These are phyloP conservation scores for Polytrichum commune DNA, from an alignment of 225 moss, liverwort and hornwort genomes.

Conservation along the genomic window DNA sequence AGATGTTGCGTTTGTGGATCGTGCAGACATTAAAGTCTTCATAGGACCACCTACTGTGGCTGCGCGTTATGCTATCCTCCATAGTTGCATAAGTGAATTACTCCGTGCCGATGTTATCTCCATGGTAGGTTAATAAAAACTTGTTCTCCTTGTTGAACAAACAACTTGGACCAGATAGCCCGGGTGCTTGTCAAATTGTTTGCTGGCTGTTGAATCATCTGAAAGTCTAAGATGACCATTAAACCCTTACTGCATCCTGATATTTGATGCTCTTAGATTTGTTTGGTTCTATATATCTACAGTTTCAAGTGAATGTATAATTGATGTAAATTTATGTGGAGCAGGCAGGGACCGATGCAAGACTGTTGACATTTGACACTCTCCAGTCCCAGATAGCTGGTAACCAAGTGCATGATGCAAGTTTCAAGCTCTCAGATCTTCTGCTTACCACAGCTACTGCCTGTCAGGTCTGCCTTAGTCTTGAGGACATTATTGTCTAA, in stretches of 20 bases:
- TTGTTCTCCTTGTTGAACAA: not conserved
- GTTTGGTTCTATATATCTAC: no score
- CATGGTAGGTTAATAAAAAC: constrained; percentile 15
- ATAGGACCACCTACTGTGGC: constrained; percentile 39
- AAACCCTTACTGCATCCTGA: no score
- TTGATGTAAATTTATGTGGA: not conserved
- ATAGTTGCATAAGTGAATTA: constrained; percentile 36
- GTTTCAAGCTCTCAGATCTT: constrained; percentile 8
- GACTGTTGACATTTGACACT: constrained; percentile 13
- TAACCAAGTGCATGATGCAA: constrained; percentile 5
- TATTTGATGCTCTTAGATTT: no score
- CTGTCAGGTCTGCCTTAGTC: constrained; percentile 28
- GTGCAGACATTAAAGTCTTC: constrained; percentile 48
- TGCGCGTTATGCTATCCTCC: constrained; percentile 41
- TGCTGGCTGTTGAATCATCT: no score
- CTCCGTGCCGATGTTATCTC: constrained; percentile 27
- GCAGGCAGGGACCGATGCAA: not conserved
- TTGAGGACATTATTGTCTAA: no score
- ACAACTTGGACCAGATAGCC: no score
- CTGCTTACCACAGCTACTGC: constrained; percentile 25
- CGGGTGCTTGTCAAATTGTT: no score
- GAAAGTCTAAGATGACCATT: no score
- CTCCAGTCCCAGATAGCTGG: constrained; percentile 12
- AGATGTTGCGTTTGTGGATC: constrained; percentile 51
- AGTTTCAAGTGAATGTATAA: no score